phyloP scores from a whole-genome alignment of 345 rosid genomes.

The Moricandia arvensis region DNA sequence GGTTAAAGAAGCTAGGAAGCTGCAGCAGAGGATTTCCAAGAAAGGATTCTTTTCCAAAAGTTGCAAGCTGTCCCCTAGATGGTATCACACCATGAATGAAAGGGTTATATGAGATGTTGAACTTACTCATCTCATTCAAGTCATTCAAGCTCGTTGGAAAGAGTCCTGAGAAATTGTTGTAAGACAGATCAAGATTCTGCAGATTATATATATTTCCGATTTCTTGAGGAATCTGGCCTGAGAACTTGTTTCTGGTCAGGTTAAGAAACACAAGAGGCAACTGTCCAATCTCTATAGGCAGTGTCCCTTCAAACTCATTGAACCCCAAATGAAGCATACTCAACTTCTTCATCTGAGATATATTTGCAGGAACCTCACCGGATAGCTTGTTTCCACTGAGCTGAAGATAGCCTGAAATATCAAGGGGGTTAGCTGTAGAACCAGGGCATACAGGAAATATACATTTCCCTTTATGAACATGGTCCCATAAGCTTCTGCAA shows the following conservation, averaged over 20 bases:
- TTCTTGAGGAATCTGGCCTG: slow-evolving; percentile 66
- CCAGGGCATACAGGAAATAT: slow-evolving; percentile 63
- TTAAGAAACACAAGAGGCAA: slow-evolving; percentile 78
- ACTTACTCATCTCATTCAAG: slow-evolving; percentile 64
- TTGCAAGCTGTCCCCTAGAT: not conserved
- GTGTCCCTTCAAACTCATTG: slow-evolving; percentile 53
- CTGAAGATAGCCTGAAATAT: slow-evolving; percentile 76
- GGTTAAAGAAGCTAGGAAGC: not conserved
- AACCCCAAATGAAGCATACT: slow-evolving; percentile 70
- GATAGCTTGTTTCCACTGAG: slow-evolving; percentile 67
- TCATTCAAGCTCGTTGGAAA: slow-evolving; percentile 63
- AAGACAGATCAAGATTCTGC: slow-evolving; percentile 76
- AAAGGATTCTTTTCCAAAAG: not conserved
- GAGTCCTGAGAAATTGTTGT: slow-evolving; percentile 77
- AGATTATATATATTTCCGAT: slow-evolving; percentile 62
- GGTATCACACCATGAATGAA: not conserved
- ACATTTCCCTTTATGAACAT: slow-evolving; percentile 65
- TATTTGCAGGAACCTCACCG: slow-evolving; percentile 56
- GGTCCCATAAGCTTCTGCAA: slow-evolving; percentile 76
- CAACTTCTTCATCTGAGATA: slow-evolving; percentile 61
- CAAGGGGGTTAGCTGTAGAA: slow-evolving; percentile 32
- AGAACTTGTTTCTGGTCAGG: slow-evolving; percentile 55
- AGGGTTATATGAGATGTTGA: slow-evolving; percentile 85
- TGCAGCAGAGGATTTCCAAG: not conserved
- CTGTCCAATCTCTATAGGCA: slow-evolving; percentile 59